phyloP scores from a whole-genome alignment of 768 basidiomycete species.

The Krasilnikovozyma curviuscula region DNA sequence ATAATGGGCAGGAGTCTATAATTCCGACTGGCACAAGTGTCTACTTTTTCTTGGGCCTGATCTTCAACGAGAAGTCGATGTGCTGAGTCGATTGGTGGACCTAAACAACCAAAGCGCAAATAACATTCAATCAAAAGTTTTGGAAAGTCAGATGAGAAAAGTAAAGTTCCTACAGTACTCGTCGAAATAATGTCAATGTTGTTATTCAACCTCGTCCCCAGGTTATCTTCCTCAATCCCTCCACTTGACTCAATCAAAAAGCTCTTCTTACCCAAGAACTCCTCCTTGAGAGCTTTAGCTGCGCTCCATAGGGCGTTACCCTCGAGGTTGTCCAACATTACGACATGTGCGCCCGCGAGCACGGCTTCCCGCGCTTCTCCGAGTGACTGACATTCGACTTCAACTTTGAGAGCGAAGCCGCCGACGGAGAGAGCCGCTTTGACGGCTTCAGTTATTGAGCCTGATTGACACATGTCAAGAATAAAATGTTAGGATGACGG shows the following conservation, averaged over 20 bases:
- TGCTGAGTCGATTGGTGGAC: conserved; percentile 85
- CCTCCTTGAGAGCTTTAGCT: conserved; percentile 51
- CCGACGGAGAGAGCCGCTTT: conserved; percentile 67
- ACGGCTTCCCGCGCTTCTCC: conserved; percentile 94
- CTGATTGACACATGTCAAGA: conserved; percentile 27
- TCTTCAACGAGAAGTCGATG: conserved; percentile 92
- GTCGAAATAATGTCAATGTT: conserved; percentile 80
- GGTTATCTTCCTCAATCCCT: conserved; percentile 73
- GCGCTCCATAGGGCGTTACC: conserved; percentile 49
- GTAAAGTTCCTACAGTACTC: conserved; percentile 19
- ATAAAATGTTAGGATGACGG: background rate
- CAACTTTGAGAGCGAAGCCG: conserved; percentile 75
- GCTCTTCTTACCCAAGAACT: conserved; percentile 32
- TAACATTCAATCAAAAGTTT: background rate
- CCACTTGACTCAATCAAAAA: conserved; percentile 89
- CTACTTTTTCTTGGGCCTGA: conserved; percentile 35
- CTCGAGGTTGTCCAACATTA: conserved; percentile 90
- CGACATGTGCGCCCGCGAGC: conserved; percentile 76
- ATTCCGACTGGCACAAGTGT: too few relatives aligned
- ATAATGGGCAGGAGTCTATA: too few relatives aligned
- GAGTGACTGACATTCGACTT: conserved; percentile 78
- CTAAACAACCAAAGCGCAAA: conserved; percentile 37
- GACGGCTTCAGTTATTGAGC: conserved; percentile 79
- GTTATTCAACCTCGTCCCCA: conserved; percentile 58
- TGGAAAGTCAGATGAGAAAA: background rate